Evolutionary conservation across 1,284 basidiomycete species (phyloP), one percentile per base, ranked within the genome.

Genomic region (Puccinia coronata): DNA sequence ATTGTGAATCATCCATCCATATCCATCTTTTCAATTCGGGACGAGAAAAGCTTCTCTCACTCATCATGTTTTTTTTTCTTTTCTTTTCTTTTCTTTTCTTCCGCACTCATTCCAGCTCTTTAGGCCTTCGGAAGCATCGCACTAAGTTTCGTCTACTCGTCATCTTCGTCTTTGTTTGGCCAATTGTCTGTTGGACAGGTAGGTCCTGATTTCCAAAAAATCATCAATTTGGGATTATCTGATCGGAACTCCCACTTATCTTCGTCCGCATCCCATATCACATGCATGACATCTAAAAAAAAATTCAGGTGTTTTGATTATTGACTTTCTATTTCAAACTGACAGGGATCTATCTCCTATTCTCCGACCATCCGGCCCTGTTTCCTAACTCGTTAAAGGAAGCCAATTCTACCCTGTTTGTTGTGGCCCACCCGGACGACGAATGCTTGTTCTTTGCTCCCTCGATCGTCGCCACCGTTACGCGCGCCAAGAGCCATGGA

Each of bases 381-480:
- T 80, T 80, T 63, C 78, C 78, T 12, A 31, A n/a, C 36, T 80
- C 78, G 9, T 34, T 80, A 20, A 59, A 41, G 34, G 63, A 51
- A 51, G 28, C 78, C 9, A 28, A 49, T 23, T 80, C 78, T 28
- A 82, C 92, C 59, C 88, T 96, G 36, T 85, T 95, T 1, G 87
- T 96, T 63, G 95, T 93, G 0, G 93, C 94, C 14, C 94, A 96
- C 84, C 94, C 94, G 1, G 95, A 96, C 85, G 95, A 96, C 85
- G 95, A 96, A 87, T 91, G 91, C 85, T 90, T 96, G 89, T 97
- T 97, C 88, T 97, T 97, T 85, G 92, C 91, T 0, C 94, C 95
- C 0, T 92, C 92, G 0, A 85, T 96, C 16, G 82, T 84, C 25
- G 51, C 78, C 9, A 51, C 53, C 57, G 25, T 72, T 3, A 16